phyloP scores from a whole-genome alignment of 352 stramenopile species.

The Plasmopara viticola region DNA sequence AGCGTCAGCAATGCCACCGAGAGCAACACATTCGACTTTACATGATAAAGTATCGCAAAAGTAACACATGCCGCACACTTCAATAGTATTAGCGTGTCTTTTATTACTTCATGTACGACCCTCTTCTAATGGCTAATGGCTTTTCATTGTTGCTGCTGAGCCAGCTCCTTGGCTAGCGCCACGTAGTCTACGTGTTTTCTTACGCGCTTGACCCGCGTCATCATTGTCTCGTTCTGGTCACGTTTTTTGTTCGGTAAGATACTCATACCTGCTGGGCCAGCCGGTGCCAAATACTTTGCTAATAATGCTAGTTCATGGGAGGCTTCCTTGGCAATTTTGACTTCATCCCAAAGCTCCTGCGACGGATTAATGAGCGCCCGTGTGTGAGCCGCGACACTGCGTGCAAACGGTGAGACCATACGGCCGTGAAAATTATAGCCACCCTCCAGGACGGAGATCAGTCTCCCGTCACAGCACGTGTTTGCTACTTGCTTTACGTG shows the following conservation, averaged over 20 bases:
- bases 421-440: constrained; percentile 85
- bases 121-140: not conserved
- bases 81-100: too few relatives aligned
- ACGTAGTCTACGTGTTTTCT: constrained; percentile 67
- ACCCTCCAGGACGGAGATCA: constrained; percentile 82
- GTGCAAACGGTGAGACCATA: constrained; percentile 74
- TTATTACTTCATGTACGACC: too few relatives aligned
- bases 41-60: not conserved
- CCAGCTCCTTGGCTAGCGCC: constrained; percentile 49
- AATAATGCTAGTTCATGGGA: constrained; percentile 43
- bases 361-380: constrained; percentile 51
- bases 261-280: constrained; percentile 12
- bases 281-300: constrained; percentile 36
- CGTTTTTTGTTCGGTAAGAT: constrained; percentile 35
- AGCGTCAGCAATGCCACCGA: constrained; percentile 8
- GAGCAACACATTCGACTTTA: not conserved
- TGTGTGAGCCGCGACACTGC: constrained; percentile 66
- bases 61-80: not conserved
- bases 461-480: constrained; percentile 51
- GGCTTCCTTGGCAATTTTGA: constrained; percentile 43
- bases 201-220: constrained; percentile 36
- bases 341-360: constrained; percentile 38
- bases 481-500: constrained; percentile 75
- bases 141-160: constrained; percentile 8
- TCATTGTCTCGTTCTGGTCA: constrained; percentile 3